Evolutionary conservation across 176 grass and related monocot genomes (phyloP).

Genomic region (Rhynchospora breviuscula): DNA sequence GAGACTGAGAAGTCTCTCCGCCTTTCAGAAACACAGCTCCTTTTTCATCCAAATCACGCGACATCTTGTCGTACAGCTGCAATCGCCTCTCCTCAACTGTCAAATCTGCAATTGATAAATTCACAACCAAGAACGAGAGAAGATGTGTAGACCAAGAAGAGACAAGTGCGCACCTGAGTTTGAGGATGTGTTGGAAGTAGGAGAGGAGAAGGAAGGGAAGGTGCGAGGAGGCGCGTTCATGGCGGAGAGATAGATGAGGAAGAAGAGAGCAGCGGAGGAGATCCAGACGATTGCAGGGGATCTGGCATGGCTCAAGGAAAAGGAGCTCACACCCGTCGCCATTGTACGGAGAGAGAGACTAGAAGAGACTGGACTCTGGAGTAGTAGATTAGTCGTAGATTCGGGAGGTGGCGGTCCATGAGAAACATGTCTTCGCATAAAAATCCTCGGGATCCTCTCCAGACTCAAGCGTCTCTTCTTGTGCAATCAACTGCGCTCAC

Average conservation of each 20-base stretch:
- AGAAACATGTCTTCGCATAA: not conserved
- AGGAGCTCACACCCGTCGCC: constrained; percentile 28
- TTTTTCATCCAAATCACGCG: constrained; percentile 63
- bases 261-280: constrained; percentile 43
- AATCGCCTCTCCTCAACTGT: constrained; percentile 44
- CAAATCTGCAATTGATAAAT: constrained; percentile 26
- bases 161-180: not conserved
- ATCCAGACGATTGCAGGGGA: constrained; percentile 50
- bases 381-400: not conserved
- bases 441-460: too few relatives aligned
- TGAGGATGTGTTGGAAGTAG: not conserved
- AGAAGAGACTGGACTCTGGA: not conserved
- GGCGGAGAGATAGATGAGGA: constrained; percentile 31
- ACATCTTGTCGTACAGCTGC: constrained; percentile 70
- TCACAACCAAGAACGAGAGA: not conserved
- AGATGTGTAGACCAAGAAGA: not conserved
- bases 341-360: not conserved
- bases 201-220: not conserved
- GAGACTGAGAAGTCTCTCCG: constrained; percentile 84
- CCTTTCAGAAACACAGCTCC: constrained; percentile 63
- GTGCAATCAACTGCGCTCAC: too few relatives aligned
- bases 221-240: constrained; percentile 35
- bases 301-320: constrained; percentile 18
- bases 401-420: not conserved
- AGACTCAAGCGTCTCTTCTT: too few relatives aligned